phyloP scores from a whole-genome alignment of 1,139 yeast genomes.

The Blastobotrys illinoisensis region DNA sequence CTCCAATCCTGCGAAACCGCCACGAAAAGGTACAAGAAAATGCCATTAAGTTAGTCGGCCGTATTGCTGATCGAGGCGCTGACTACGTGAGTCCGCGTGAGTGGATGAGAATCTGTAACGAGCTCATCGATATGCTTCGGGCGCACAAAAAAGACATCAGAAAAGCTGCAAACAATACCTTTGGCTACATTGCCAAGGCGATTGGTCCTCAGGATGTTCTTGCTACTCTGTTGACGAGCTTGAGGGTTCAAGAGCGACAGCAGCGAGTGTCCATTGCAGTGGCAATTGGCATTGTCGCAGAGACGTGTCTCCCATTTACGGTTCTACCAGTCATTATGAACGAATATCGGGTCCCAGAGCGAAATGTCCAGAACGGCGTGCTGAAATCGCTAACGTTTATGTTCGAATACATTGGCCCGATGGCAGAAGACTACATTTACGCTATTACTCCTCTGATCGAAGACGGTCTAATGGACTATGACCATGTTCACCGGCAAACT shows the following conservation, averaged over 20 bases:
- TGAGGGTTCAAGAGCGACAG: slow-evolving; percentile 93
- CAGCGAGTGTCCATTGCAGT: slow-evolving; percentile 96
- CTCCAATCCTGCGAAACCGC: slow-evolving; percentile 86
- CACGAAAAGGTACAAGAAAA: slow-evolving; percentile 91
- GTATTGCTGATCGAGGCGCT: slow-evolving; percentile 78
- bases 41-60: slow-evolving; percentile 73
- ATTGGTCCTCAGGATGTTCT: slow-evolving; percentile 96
- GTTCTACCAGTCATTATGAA: slow-evolving; percentile 96
- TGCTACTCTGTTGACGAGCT: slow-evolving; percentile 74
- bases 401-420: slow-evolving; percentile 86
- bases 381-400: slow-evolving; percentile 87
- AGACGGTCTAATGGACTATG: slow-evolving; percentile 88
- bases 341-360: slow-evolving; percentile 88
- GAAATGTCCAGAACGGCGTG: slow-evolving; percentile 93
- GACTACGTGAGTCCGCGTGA: slow-evolving; percentile 87
- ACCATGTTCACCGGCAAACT: slow-evolving; percentile 90
- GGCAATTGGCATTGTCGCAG: slow-evolving; percentile 96
- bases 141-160: slow-evolving; percentile 77
- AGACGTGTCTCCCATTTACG: slow-evolving; percentile 87
- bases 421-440: slow-evolving; percentile 77
- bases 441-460: slow-evolving; percentile 77
- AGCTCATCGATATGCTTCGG: slow-evolving; percentile 80
- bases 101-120: slow-evolving; percentile 97
- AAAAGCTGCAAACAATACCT: slow-evolving; percentile 81
- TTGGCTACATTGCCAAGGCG: slow-evolving; percentile 86